Evolutionary conservation across 164 flowering plant species (phyloP).

Genomic region (Cinnamomum chago): DNA sequence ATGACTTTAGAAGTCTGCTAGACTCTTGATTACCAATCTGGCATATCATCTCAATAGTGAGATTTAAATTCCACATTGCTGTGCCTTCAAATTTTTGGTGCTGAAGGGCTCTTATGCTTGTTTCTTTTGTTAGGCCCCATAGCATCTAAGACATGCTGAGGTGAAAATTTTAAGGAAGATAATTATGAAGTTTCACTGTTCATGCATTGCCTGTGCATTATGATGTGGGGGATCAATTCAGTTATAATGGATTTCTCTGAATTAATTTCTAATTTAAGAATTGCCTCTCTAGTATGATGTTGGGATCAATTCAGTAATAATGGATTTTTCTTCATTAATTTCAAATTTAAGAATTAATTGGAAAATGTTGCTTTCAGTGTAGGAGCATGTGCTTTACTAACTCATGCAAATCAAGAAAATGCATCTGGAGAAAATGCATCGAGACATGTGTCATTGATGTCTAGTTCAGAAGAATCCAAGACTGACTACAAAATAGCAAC

Average conservation of each 20-base stretch:
- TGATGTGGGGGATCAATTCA: not conserved
- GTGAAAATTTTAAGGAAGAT: not conserved
- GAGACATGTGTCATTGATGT: not conserved
- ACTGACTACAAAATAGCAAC: constrained; percentile 27
- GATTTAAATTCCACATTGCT: too few relatives aligned
- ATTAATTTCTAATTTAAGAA: too few relatives aligned
- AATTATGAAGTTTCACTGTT: not conserved
- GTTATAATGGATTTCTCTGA: not conserved
- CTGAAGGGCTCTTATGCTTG: not conserved
- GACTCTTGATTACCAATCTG: too few relatives aligned
- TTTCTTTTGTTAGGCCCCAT: not conserved
- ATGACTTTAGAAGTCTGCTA: too few relatives aligned
- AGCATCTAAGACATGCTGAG: not conserved
- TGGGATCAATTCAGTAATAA: not conserved
- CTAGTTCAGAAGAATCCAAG: not conserved
- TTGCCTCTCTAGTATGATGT: not conserved
- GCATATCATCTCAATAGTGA: too few relatives aligned
- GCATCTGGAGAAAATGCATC: constrained; percentile 1
- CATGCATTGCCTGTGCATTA: not conserved
- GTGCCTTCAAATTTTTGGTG: not conserved
- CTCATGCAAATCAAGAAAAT: not conserved
- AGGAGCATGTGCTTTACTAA: constrained; percentile 35
- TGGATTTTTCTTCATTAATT: not conserved
- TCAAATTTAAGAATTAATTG: too few relatives aligned
- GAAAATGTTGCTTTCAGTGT: constrained; percentile 16